A percentile compares a stretch with the other conserved stretches of the same genome.
These are phyloP conservation scores for Chrysosporium queenslandicum DNA, from an alignment of 2,329 filamentous ascomycete genomes.

Conservation along the genomic window DNA sequence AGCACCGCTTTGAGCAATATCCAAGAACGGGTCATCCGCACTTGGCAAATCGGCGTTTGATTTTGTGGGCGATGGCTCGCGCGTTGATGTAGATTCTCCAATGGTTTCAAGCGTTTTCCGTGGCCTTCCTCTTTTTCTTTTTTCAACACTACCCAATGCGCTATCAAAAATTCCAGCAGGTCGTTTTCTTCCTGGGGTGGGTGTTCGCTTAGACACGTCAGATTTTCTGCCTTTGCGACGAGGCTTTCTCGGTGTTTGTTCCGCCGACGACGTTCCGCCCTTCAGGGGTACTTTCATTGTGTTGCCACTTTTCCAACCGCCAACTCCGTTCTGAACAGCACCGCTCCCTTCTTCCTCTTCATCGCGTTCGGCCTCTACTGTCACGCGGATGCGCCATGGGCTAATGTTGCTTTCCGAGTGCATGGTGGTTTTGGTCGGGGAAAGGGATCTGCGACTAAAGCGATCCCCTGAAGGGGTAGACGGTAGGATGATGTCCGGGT, in stretches of 20 bases:
- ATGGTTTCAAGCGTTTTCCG: slow-evolving; percentile 27
- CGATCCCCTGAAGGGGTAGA: slow-evolving; percentile 27
- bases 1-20: slow-evolving; percentile 20
- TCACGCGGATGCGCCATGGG: slow-evolving; percentile 41
- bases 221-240: slow-evolving; percentile 39
- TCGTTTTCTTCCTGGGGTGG: slow-evolving; percentile 27
- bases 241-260: slow-evolving; percentile 33
- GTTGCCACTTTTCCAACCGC: slow-evolving; percentile 20
- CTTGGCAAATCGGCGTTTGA: slow-evolving; percentile 1
- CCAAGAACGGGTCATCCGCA: slow-evolving; percentile 25
- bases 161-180: slow-evolving; percentile 20
- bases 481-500: slow-evolving; percentile 36
- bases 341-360: slow-evolving; percentile 34
- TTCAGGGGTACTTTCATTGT: slow-evolving; percentile 38
- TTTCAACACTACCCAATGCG: slow-evolving; percentile 24
- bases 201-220: slow-evolving; percentile 24
- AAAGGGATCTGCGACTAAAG: slow-evolving; percentile 19
- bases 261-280: slow-evolving; percentile 25
- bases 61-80: slow-evolving; percentile 2
- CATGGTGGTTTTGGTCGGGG: slow-evolving; percentile 29
- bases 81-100: slow-evolving; percentile 4
- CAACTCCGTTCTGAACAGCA: slow-evolving; percentile 24
- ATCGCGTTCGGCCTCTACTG: slow-evolving; percentile 39
- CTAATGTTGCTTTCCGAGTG: slow-evolving; percentile 34
- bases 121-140: slow-evolving; percentile 31